Evolutionary conservation across 495 filamentous ascomycete genomes (phyloP).

Genomic region (Hyphodiscus hymeniophilus): DNA sequence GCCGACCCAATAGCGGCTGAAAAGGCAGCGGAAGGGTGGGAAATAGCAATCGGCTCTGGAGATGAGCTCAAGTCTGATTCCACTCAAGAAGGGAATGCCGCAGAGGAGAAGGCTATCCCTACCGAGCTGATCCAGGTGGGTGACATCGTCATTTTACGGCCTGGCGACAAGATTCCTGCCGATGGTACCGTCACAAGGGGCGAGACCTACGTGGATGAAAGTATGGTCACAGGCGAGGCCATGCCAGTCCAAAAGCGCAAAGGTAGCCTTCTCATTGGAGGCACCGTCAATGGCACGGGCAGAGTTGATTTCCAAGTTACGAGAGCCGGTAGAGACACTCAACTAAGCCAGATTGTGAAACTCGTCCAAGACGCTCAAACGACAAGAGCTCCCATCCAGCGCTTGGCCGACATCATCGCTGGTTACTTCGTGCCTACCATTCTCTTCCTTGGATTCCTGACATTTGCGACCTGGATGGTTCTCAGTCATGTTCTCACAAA

Average conservation of each 20-base stretch:
- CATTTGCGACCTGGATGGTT: slow-evolving; percentile 91
- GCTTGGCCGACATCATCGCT: slow-evolving; percentile 82
- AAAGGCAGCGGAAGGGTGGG: slow-evolving; percentile 79
- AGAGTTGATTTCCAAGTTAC: slow-evolving; percentile 90
- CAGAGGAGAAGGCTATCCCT: slow-evolving; percentile 75
- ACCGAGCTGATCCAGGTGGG: slow-evolving; percentile 93
- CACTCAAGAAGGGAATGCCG: slow-evolving; percentile 41
- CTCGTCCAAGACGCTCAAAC: slow-evolving; percentile 96
- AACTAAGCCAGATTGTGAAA: slow-evolving; percentile 95
- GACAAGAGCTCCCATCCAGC: slow-evolving; percentile 87
- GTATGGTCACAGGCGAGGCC: slow-evolving; percentile 97
- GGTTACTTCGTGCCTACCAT: slow-evolving; percentile 94
- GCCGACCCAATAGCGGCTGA: slow-evolving; percentile 92
- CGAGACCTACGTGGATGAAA: slow-evolving; percentile 92
- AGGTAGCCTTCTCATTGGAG: slow-evolving; percentile 77
- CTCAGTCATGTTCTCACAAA: slow-evolving; percentile 73
- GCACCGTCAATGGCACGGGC: slow-evolving; percentile 91
- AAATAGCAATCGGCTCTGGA: slow-evolving; percentile 23
- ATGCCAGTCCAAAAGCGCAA: slow-evolving; percentile 85
- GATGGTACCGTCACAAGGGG: slow-evolving; percentile 83
- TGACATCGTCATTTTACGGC: slow-evolving; percentile 86
- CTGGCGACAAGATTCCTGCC: slow-evolving; percentile 93
- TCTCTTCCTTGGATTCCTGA: slow-evolving; percentile 71
- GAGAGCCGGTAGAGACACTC: slow-evolving; percentile 87
- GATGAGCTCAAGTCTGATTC: slow-evolving; percentile 35